Conservation (phyloP, 345 rosid species). For the Chamaenerion angustifolium region DNA sequence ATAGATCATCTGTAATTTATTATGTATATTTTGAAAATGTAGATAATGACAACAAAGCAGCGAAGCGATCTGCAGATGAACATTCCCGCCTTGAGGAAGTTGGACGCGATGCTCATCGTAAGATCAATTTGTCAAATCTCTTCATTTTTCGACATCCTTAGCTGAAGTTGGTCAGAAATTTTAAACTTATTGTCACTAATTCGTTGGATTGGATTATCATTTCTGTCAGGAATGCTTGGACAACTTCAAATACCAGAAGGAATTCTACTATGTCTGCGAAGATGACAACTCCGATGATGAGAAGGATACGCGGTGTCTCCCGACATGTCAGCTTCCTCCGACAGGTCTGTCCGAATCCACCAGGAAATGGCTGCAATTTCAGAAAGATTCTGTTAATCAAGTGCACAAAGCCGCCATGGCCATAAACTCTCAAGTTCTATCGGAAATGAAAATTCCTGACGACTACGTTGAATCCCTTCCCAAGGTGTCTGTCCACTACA, state of each 20-base stretch:
- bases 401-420: constrained; percentile 97
- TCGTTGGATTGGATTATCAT: too few relatives aligned
- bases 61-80: constrained; percentile 78
- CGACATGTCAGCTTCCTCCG: constrained; percentile 59
- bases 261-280: constrained; percentile 50
- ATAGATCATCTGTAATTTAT: too few relatives aligned
- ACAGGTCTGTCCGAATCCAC: constrained; percentile 58
- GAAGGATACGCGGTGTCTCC: constrained; percentile 92
- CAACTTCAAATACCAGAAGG: constrained; percentile 58
- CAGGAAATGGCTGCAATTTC: constrained; percentile 61
- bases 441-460: constrained; percentile 84
- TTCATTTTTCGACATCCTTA: too few relatives aligned
- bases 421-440: constrained; percentile 67
- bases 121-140: constrained; percentile 10
- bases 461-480: constrained; percentile 61
- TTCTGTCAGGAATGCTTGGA: constrained; percentile 53
- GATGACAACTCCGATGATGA: constrained; percentile 50
- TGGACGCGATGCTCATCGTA: constrained; percentile 90
- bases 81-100: constrained; percentile 85
- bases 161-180: too few relatives aligned
- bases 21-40: neutral
- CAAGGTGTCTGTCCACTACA: neutral
- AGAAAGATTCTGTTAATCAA: constrained; percentile 78
- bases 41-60: constrained; percentile 82
- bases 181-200: too few relatives aligned